Conservation (phyloP, 2,329 filamentous ascomycete genomes). For the Cladophialophora chaetospira region DNA sequence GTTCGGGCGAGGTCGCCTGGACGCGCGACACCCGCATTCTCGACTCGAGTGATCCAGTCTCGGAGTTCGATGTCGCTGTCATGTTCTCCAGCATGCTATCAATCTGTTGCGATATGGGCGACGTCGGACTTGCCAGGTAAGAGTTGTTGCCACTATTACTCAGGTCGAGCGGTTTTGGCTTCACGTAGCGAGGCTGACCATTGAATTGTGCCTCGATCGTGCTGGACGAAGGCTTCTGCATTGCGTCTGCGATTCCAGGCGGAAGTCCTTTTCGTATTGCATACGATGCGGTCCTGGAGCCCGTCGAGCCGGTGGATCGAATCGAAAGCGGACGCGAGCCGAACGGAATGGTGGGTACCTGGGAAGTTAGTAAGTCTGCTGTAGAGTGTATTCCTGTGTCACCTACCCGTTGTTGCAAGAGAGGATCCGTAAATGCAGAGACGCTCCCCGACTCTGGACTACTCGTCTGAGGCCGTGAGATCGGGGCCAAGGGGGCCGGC, state of each 20-base stretch:
- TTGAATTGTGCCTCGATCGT: conserved; percentile 10
- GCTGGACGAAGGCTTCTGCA: conserved; percentile 17
- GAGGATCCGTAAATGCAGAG: not conserved
- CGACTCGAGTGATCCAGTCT: conserved; percentile 16
- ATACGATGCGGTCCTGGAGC: conserved; percentile 20
- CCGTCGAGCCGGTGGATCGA: conserved; percentile 20
- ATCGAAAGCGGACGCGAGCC: conserved; percentile 24
- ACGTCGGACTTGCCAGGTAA: conserved; percentile 3
- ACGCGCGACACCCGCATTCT: conserved; percentile 8
- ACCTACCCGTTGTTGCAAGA: conserved; percentile 9
- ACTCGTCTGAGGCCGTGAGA: conserved; percentile 7
- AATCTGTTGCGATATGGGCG: conserved; percentile 4
- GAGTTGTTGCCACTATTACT: not conserved
- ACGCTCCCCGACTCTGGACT: not conserved
- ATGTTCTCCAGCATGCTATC: conserved; percentile 8
- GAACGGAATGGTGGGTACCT: conserved; percentile 12
- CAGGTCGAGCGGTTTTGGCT: conserved; percentile 7
- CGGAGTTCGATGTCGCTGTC: not conserved
- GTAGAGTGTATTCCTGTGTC: too few species aligned
- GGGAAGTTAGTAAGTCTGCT: not conserved
- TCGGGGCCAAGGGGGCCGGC: not conserved
- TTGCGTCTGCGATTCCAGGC: conserved; percentile 24
- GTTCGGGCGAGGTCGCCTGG: conserved; percentile 1
- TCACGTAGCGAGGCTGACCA: conserved; percentile 24
- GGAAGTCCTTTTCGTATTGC: conserved; percentile 22